Base-by-base conservation (phyloP, 768 basidiomycete species). In the Cubamyces sp. region DNA sequence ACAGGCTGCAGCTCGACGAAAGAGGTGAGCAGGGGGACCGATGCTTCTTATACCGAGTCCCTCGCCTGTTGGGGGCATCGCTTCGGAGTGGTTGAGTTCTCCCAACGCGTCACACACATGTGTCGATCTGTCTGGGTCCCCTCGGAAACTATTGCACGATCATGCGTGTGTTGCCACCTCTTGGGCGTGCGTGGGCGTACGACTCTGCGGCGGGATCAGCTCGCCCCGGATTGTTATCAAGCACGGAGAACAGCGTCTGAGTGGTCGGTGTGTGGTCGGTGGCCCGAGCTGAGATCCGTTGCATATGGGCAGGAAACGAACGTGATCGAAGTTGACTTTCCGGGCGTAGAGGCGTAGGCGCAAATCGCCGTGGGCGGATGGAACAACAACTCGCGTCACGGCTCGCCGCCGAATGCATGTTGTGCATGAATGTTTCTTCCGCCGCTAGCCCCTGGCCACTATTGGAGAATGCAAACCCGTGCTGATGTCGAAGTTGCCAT, bases 261-360 rank as follows among this genome's bases (percentile, higher is more conserved):
- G n/a, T n/a, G n/a, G 28, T 30, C 28, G 8, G 6, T 34, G 34
- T 34, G 34, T 34, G 34, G 34, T 34, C 34, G 34, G 34, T 34
- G 6, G 34, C 34, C n/a, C n/a, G n/a, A n/a, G n/a, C 45, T 25
- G 51, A 53, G 51, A 40, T 53, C 39, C n/a, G 39, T 23, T 21
- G 19, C 51, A 53, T 53, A 21, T 53, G 51, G 51, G 21, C 28
- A 19, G 5, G 25, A 16, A 26, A 23, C 48, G 48, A 49, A 49
- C 48, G 48, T 49, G 48, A 46, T 46, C 45, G 45, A 46, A 46
- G 45, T 46, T 46, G 45, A 46, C 45, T 46, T 14, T 46, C 45
- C 21, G 19, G 45, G 9, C 5, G 26, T 16, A 5, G 48, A 3
- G 25, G 14, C 19, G 21, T 16, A 14, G 14, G 48, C n/a, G n/a